Conservation (phyloP, 495 filamentous ascomycete genomes). For the Penicillium canariense region DNA sequence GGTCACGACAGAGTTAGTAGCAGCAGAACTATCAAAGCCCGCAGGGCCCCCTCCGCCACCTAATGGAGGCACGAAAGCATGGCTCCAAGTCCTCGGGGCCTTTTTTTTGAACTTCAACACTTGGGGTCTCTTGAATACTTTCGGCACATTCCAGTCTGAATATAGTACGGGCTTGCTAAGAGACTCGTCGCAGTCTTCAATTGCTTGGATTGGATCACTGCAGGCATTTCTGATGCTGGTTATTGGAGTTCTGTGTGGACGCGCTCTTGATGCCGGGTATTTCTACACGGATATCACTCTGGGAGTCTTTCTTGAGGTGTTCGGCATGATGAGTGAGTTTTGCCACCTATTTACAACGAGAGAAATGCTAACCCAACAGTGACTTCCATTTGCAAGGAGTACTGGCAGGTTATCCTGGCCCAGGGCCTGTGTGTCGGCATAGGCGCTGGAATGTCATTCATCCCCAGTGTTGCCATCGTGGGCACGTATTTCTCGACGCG, state of each 20-base stretch:
- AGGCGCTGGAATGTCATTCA: conserved; percentile 11
- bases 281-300: not conserved
- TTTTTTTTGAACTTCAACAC: conserved; percentile 32
- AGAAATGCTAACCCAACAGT: not conserved
- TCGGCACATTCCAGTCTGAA: conserved; percentile 31
- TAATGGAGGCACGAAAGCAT: conserved; percentile 29
- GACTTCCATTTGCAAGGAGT: conserved; percentile 19
- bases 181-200: conserved; percentile 7
- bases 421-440: conserved; percentile 23
- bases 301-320: conserved; percentile 1
- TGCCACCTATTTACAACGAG: not conserved
- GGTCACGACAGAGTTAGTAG: not conserved
- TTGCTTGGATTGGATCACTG: conserved; percentile 15
- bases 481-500: conserved; percentile 39
- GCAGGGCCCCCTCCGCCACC: conserved; percentile 19
- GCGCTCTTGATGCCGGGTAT: conserved; percentile 11
- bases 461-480: conserved; percentile 20
- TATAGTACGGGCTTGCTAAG: conserved; percentile 2
- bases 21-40: not conserved
- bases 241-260: conserved; percentile 10
- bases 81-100: conserved; percentile 27
- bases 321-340: conserved; percentile 1
- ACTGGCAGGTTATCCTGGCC: conserved; percentile 29
- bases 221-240: conserved; percentile 16
- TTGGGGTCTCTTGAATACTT: conserved; percentile 33